Base-by-base conservation (phyloP, 2,329 filamentous ascomycete genomes). In the Aciculosporium take region DNA sequence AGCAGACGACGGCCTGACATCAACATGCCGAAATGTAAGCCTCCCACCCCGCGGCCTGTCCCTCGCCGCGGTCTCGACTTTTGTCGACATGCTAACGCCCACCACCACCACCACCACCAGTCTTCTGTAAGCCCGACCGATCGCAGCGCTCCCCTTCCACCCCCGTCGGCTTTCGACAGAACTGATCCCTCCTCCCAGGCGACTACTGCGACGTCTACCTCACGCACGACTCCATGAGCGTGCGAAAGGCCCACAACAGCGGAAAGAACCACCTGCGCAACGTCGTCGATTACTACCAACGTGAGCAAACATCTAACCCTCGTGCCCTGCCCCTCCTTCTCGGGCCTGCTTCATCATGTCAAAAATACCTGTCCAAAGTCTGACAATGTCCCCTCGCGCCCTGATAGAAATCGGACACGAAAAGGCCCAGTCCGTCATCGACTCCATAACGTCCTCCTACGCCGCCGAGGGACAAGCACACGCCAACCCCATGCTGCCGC, bases 151-250 rank as follows among this genome's bases (percentile, higher is more conserved):
- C 34, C 12, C 9, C 27, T 3, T 30, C 35, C 18, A 32, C 12
- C 12, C 28, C 13, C n/a, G 7, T 21, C 27, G n/a, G n/a, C 39
- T 23, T 28, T 13, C 37, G 43, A 43, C 43, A 48, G 25, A 23
- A 45, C 51, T 56, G 40, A 55, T 72, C 65, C 18, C 20, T 15
- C 10, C 18, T 18, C 5, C 40, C 31, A 66, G 64, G 88, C 73
- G 91, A 98, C 64, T 98, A 98, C 67, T 98, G 91, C 76, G 91
- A 98, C 82, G 91, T 98, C 64, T 98, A 98, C 74, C 83, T 98
- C 54, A 98, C 91, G 52, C 91, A 98, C 74, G 91, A 98, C 73
- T 94, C 87, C 35, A 96, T 96, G 89, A 94, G 87, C 66, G 91
- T 98, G 65, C 88, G 91, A 55, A 96, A 96, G 69, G 91, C 91